These are phyloP conservation scores for Cichorium intybus DNA, from an alignment of 140 eudicot genomes.

Conservation along the genomic window DNA sequence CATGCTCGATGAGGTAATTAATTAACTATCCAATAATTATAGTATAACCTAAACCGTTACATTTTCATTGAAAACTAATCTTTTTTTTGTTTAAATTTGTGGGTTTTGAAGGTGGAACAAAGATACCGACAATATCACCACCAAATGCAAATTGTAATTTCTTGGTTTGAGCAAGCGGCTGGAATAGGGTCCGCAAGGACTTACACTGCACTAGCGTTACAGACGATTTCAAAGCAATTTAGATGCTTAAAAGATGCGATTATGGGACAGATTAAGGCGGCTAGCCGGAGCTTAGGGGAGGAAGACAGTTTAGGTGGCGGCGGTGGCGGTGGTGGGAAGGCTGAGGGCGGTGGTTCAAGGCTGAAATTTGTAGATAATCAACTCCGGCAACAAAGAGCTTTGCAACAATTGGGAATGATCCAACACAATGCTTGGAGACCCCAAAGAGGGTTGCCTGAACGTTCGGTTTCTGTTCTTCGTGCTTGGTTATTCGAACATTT, in stretches of 20 bases:
- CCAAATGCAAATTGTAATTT: conserved; percentile 71
- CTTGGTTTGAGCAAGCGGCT: conserved; percentile 87
- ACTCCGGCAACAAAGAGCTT: conserved; percentile 71
- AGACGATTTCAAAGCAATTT: conserved; percentile 87
- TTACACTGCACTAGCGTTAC: conserved; percentile 76
- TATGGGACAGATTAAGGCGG: conserved; percentile 54
- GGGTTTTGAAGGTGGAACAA: conserved; percentile 68
- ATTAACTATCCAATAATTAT: not conserved
- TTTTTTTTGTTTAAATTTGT: conserved; percentile 2
- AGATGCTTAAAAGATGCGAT: conserved; percentile 79
- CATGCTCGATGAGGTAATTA: conserved; percentile 88
- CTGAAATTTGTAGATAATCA: conserved; percentile 78
- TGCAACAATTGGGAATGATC: conserved; percentile 89
- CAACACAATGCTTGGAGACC: conserved; percentile 98
- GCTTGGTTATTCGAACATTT: conserved; percentile 97
- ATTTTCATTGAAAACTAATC: conserved; percentile 2
- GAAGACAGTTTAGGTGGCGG: conserved; percentile 40
- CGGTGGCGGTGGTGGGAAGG: conserved; percentile 10
- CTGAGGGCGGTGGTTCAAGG: conserved; percentile 51
- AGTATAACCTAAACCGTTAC: conserved; percentile 14
- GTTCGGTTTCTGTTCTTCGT: conserved; percentile 92
- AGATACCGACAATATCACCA: conserved; percentile 81
- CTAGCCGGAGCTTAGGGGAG: conserved; percentile 68
- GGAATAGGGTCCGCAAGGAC: conserved; percentile 80
- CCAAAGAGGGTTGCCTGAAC: conserved; percentile 90